Evolutionary conservation across 1,284 basidiomycete species (phyloP).

Genomic region (Leccinum huronense): DNA sequence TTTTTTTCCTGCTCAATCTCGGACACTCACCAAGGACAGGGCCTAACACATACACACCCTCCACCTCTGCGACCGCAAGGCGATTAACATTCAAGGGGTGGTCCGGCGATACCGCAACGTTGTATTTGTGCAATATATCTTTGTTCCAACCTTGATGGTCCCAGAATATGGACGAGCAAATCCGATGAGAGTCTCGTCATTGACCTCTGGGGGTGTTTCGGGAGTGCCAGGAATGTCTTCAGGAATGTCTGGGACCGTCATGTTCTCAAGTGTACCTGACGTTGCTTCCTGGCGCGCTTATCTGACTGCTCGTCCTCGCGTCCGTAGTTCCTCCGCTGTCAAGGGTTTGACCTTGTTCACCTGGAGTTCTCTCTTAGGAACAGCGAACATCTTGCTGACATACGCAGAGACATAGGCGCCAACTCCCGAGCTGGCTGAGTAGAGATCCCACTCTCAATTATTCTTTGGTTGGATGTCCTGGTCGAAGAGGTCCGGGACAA

Average conservation of each 20-base stretch:
- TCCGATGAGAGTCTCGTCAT: conserved; percentile 75
- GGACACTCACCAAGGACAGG: conserved; percentile 67
- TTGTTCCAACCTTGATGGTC: conserved; percentile 65
- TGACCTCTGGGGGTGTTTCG: conserved; percentile 22
- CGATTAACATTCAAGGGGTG: conserved; percentile 75
- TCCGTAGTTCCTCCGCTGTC: conserved; percentile 87
- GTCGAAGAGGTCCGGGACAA: conserved; percentile 74
- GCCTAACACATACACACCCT: no score
- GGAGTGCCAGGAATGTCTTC: conserved; percentile 20
- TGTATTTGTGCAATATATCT: conserved; percentile 81
- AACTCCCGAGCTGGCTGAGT: conserved; percentile 62
- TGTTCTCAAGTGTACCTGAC: conserved; percentile 30
- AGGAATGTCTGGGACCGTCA: conserved; percentile 22
- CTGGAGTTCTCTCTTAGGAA: conserved; percentile 77
- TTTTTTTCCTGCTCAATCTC: conserved; percentile 4
- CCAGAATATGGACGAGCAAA: conserved; percentile 96
- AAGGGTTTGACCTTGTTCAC: conserved; percentile 77
- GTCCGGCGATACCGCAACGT: conserved; percentile 58
- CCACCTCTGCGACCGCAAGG: conserved; percentile 61
- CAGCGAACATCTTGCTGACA: conserved; percentile 99
- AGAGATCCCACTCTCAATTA: conserved; percentile 84
- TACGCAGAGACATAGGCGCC: conserved; percentile 77
- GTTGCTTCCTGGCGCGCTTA: conserved; percentile 44
- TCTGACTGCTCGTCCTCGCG: conserved; percentile 62
- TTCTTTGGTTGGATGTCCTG: conserved; percentile 62